Percentiles rank a stretch among this genome's conserved stretches.
Evolutionary conservation across 2,329 filamentous ascomycete species (phyloP).

Genomic region (Nannizzia gypsea): DNA sequence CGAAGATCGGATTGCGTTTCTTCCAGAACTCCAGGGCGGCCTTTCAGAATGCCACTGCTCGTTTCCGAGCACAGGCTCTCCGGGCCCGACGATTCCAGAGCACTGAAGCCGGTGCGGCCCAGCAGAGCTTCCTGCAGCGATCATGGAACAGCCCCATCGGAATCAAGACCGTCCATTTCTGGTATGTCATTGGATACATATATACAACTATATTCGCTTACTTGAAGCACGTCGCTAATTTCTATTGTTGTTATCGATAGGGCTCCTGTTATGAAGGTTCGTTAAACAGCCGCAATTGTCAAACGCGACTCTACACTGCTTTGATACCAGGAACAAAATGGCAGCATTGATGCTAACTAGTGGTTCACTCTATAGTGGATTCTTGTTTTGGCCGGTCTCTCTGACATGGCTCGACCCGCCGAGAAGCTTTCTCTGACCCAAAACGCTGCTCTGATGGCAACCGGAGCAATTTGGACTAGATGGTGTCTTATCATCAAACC

Average conservation of each 20-base stretch:
- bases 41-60: slow-evolving; percentile 44
- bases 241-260: slow-evolving; percentile 32
- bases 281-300: slow-evolving; percentile 9
- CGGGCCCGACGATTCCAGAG: slow-evolving; percentile 58
- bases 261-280: slow-evolving; percentile 85
- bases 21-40: slow-evolving; percentile 40
- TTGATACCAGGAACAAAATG: not conserved
- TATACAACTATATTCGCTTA: not conserved
- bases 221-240: not conserved
- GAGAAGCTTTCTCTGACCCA: slow-evolving; percentile 88
- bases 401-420: slow-evolving; percentile 81
- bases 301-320: not conserved
- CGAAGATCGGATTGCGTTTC: slow-evolving; percentile 47
- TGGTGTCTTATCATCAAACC: slow-evolving; percentile 98
- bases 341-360: not conserved
- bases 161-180: slow-evolving; percentile 94
- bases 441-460: slow-evolving; percentile 79
- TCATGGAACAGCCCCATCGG: slow-evolving; percentile 75
- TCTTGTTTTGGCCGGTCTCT: slow-evolving; percentile 80
- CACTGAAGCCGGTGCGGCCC: slow-evolving; percentile 43
- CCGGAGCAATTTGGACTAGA: slow-evolving; percentile 92
- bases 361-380: slow-evolving; percentile 54
- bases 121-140: slow-evolving; percentile 52
- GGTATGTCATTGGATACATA: slow-evolving; percentile 42
- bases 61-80: slow-evolving; percentile 41